A percentile compares a stretch with the other conserved stretches of the same genome.
phyloP scores from a whole-genome alignment of 148 eudicot genomes.

The Arctostaphylos glauca region DNA sequence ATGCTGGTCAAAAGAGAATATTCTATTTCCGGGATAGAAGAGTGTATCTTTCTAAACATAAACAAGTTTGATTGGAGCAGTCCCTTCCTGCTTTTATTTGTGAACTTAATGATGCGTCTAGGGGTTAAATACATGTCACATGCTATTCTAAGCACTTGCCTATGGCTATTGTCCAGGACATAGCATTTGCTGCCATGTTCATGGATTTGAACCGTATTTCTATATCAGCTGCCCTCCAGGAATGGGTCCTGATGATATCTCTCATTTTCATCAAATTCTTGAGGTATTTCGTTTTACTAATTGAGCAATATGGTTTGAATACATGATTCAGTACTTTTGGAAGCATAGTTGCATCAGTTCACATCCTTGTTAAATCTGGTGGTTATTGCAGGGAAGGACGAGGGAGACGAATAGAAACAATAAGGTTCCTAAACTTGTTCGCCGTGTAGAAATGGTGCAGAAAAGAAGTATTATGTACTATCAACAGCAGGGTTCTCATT shows the following conservation, averaged over 20 bases:
- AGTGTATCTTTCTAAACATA: background rate
- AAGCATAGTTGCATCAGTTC: background rate
- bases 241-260: slow-evolving; percentile 95
- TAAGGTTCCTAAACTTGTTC: slow-evolving; percentile 63
- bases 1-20: background rate
- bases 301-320: background rate
- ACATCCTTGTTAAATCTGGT: slow-evolving; percentile 6
- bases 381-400: slow-evolving; percentile 65
- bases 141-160: slow-evolving; percentile 11
- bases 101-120: background rate
- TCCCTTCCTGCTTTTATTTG: background rate
- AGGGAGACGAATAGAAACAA: slow-evolving; percentile 69
- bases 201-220: slow-evolving; percentile 98
- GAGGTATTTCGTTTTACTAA: slow-evolving; percentile 52
- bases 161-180: slow-evolving; percentile 51
- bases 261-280: slow-evolving; percentile 71
- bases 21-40: background rate
- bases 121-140: background rate
- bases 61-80: background rate
- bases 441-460: slow-evolving; percentile 79
- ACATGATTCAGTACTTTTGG: background rate
- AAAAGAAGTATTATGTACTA: slow-evolving; percentile 94
- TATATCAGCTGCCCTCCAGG: slow-evolving; percentile 84
- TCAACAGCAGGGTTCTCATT: slow-evolving; percentile 77
- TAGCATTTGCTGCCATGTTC: slow-evolving; percentile 90